Evolutionary conservation across 345 rosid genomes (phyloP).

Genomic region (Corchorus capsularis): DNA sequence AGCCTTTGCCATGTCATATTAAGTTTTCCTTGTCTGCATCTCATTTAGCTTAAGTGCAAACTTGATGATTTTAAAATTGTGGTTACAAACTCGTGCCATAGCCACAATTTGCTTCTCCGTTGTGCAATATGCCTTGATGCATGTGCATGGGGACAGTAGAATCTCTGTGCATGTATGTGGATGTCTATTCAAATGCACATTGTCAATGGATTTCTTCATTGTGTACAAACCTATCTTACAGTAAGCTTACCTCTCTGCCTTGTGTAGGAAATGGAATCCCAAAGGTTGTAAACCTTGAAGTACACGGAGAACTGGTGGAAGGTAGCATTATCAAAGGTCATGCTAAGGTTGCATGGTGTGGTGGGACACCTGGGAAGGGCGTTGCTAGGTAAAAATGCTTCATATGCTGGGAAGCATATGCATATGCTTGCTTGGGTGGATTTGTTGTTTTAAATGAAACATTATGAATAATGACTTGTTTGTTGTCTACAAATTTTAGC

Average conservation of each 20-base stretch:
- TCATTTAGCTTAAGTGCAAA: neutral
- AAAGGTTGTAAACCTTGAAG: slow-evolving; percentile 87
- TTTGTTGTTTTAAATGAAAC: neutral
- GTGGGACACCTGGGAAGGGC: slow-evolving; percentile 93
- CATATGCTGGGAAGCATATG: neutral
- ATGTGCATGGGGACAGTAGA: neutral
- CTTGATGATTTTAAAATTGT: neutral
- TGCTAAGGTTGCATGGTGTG: slow-evolving; percentile 95
- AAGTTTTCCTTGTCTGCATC: slow-evolving; percentile 5
- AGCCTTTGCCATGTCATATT: slow-evolving; percentile 6
- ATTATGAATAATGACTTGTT: neutral
- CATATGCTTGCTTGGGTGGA: neutral
- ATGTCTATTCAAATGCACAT: neutral
- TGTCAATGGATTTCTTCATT: neutral
- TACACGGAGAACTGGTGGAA: slow-evolving; percentile 81
- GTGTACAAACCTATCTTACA: neutral
- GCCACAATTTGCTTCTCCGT: neutral
- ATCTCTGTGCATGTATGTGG: neutral
- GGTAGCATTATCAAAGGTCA: slow-evolving; percentile 71
- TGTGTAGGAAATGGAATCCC: slow-evolving; percentile 86
- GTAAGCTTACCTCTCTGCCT: slow-evolving; percentile 19
- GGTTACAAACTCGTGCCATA: neutral
- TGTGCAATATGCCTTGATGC: neutral
- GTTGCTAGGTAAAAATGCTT: slow-evolving; percentile 69
- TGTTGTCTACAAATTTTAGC: slow-evolving; percentile 41